Evolutionary conservation across 345 rosid genomes (phyloP), one percentile per base, ranked within the genome.

Genomic region (Hypericum androsaemum): DNA sequence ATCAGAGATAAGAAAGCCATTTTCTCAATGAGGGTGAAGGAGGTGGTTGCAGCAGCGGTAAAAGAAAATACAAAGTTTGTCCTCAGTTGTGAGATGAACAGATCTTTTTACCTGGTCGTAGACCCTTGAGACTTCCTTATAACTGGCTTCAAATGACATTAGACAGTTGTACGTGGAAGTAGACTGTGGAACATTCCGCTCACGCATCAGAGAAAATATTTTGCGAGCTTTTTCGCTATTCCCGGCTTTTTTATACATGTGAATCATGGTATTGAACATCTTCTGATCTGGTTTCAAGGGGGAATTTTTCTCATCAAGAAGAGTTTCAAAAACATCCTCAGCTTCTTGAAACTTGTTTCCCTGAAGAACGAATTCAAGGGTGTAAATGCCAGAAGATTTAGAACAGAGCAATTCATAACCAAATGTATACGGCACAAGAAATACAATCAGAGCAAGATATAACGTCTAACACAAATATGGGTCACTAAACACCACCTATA

Each of bases 191-290:
- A 92, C 71, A 63, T 94, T 80, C 58, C 74, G 73, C 70, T 76
- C 80, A 15, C 80, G 60, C 98, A 92, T 92, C 58, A 83, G 50
- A 16, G 76, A 60, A 78, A 88, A 85, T 43, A 81, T 37, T 65
- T 70, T 80, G 43, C 89, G 80, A 69, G 98, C 98, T 66, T 88
- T 85, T 35, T 74, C 89, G 64, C 87, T 82, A 61, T 64, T 71
- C 49, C 95, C 95, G 53, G 95, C 82, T 66, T 85, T 92, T 80
- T 80, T 92, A 66, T 84, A 61, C 89, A 92, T 80, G 64, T 83
- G 83, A 45, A 92, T 92, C 94, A 92, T 87, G 89, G 83, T 75
- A 71, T 92, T 95, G 72, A 81, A 92, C 96, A 88, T 81, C 72
- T 83, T 80, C 59, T 88, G 98, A 66, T 92, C 98, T 0, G 95